These are phyloP conservation scores for Suillus paluster DNA, from an alignment of 768 basidiomycete species.

Conservation along the genomic window DNA sequence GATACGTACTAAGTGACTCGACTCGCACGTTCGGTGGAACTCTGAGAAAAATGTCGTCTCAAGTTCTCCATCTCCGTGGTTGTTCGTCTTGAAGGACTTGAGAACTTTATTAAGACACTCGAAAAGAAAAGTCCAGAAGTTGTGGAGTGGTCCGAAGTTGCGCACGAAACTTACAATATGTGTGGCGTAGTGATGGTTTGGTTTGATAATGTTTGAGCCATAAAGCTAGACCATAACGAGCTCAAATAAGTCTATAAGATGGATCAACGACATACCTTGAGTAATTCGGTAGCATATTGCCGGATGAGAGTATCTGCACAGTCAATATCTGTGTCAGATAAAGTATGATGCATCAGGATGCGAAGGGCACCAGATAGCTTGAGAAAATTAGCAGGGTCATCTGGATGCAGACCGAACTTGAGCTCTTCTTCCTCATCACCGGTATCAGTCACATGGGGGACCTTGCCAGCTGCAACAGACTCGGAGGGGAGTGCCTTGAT, in stretches of 20 bases:
- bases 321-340: slow-evolving; percentile 15
- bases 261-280: slow-evolving; percentile 18
- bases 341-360: slow-evolving; percentile 11
- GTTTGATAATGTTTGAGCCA: no score
- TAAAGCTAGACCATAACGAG: not conserved
- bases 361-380: slow-evolving; percentile 22
- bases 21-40: no score
- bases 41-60: no score
- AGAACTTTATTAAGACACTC: no score
- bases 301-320: slow-evolving; percentile 21
- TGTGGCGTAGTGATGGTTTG: no score
- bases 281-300: slow-evolving; percentile 25
- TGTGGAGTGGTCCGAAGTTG: no score
- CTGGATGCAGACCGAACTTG: slow-evolving; percentile 15
- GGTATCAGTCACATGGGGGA: not conserved
- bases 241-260: not conserved
- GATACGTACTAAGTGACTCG: no score
- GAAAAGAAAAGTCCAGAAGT: no score
- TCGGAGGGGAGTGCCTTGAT: not conserved
- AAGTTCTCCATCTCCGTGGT: no score
- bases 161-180: no score
- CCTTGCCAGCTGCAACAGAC: not conserved
- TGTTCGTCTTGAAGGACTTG: no score
- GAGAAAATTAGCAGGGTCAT: slow-evolving; percentile 25
- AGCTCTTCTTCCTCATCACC: slow-evolving; percentile 4